These are phyloP conservation scores for Mortierella sp. DNA, from an alignment of 371 early-diverging fungal species.

Conservation along the genomic window DNA sequence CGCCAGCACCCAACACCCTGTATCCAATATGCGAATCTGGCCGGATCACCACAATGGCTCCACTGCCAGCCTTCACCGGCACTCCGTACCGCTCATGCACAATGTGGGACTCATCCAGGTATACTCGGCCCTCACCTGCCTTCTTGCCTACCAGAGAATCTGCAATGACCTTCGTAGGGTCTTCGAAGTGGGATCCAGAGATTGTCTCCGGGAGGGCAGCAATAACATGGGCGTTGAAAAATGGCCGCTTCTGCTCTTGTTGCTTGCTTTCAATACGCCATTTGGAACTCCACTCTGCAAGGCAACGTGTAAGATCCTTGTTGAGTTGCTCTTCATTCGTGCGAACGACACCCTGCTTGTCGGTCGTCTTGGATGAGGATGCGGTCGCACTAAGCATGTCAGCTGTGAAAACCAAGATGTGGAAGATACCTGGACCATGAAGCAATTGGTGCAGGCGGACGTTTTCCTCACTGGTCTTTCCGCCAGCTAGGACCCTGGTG, in stretches of 20 bases:
- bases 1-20: conserved; percentile 28
- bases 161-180: conserved; percentile 24
- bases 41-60: conserved; percentile 42
- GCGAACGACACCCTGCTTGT: neutral
- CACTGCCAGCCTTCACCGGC: conserved; percentile 25
- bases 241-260: neutral
- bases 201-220: conserved; percentile 26
- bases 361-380: conserved; percentile 5
- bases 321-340: conserved; percentile 23
- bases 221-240: conserved; percentile 41
- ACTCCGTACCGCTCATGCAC: conserved; percentile 44
- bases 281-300: conserved; percentile 22
- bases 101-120: conserved; percentile 11
- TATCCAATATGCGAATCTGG: conserved; percentile 50
- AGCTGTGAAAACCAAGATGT: conserved; percentile 41
- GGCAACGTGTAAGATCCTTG: conserved; percentile 17
- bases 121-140: conserved; percentile 28
- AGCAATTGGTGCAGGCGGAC: conserved; percentile 33
- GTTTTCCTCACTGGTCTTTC: conserved; percentile 2
- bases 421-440: conserved; percentile 44
- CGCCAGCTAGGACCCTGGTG: conserved; percentile 5
- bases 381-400: conserved; percentile 25
- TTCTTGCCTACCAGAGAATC: conserved; percentile 20
- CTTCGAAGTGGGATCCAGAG: conserved; percentile 12
- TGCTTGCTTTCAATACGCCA: conserved; percentile 17